A percentile compares a stretch with the other conserved stretches of the same genome.
Evolutionary conservation across 2,329 filamentous ascomycete species (phyloP).

Genomic region (Neofusicoccum laricinum): DNA sequence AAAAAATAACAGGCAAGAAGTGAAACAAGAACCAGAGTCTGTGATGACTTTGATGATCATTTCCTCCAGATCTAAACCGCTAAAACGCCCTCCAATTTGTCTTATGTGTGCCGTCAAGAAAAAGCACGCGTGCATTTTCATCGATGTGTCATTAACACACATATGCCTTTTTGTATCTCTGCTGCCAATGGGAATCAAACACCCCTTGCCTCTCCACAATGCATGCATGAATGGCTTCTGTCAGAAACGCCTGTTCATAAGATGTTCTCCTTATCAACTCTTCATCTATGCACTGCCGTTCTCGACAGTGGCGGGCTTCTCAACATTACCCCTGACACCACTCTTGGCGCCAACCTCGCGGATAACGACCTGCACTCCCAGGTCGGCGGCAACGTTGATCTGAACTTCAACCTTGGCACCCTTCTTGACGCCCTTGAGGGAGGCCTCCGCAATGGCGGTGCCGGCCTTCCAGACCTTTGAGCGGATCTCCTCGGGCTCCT

Average conservation of each 20-base stretch:
- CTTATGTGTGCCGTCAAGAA: neutral
- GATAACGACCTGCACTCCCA: constrained; percentile 75
- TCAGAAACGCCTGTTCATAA: neutral
- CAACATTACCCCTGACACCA: constrained; percentile 63
- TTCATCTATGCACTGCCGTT: constrained; percentile 13
- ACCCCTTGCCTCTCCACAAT: neutral
- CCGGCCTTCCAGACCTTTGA: constrained; percentile 93
- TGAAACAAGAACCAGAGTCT: neutral
- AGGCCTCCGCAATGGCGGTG: constrained; percentile 77
- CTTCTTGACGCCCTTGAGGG: constrained; percentile 80
- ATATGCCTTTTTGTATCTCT: neutral
- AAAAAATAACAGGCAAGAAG: constrained; percentile 1
- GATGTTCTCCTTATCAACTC: neutral
- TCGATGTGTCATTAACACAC: neutral
- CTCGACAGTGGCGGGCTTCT: constrained; percentile 12
- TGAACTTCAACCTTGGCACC: constrained; percentile 89
- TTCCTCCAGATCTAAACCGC: constrained; percentile 9
- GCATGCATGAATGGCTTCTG: neutral
- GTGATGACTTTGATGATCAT: constrained; percentile 10
- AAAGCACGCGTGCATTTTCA: neutral
- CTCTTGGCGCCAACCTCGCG: constrained; percentile 86
- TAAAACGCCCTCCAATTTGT: constrained; percentile 3
- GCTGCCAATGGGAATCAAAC: neutral
- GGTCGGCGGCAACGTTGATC: constrained; percentile 78
- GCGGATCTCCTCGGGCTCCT: constrained; percentile 82